A percentile compares a stretch with the other conserved stretches of the same genome.
Conservation (phyloP, 2,329 filamentous ascomycete genomes). For the Apiospora arundinis region DNA sequence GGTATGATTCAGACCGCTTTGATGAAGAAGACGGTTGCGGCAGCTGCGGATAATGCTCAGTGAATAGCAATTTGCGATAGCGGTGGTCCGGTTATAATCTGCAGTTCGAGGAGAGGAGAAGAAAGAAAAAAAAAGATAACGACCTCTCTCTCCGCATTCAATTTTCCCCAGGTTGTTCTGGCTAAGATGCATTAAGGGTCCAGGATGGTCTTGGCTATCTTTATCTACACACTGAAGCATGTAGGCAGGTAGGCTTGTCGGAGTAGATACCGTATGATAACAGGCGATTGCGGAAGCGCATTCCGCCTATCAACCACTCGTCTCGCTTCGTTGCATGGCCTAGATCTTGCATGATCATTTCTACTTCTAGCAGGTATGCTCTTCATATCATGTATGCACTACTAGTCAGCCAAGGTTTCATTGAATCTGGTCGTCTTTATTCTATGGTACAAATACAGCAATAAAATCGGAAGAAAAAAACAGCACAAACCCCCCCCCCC, state of each 20-base stretch:
- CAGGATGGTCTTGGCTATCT: constrained; percentile 20
- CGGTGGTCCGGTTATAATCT: constrained; percentile 9
- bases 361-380: not conserved
- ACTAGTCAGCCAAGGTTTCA: constrained; percentile 10
- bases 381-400: not conserved
- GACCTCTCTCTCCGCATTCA: constrained; percentile 22
- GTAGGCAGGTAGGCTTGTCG: constrained; percentile 8
- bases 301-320: not conserved
- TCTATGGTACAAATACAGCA: not conserved
- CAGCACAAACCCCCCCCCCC: not conserved
- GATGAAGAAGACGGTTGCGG: not conserved
- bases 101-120: not conserved
- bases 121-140: constrained; percentile 8
- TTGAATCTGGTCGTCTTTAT: not conserved
- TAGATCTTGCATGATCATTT: not conserved
- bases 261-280: constrained; percentile 8
- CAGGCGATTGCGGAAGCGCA: constrained; percentile 12
- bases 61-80: not conserved
- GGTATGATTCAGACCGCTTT: not conserved
- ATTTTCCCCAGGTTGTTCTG: constrained; percentile 22
- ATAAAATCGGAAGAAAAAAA: not conserved
- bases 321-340: not conserved
- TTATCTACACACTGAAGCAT: constrained; percentile 8
- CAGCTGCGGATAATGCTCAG: constrained; percentile 1
- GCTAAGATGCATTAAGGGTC: constrained; percentile 21